Conservation (phyloP, 805 yeast species). For the Kuraishia capsulata region DNA sequence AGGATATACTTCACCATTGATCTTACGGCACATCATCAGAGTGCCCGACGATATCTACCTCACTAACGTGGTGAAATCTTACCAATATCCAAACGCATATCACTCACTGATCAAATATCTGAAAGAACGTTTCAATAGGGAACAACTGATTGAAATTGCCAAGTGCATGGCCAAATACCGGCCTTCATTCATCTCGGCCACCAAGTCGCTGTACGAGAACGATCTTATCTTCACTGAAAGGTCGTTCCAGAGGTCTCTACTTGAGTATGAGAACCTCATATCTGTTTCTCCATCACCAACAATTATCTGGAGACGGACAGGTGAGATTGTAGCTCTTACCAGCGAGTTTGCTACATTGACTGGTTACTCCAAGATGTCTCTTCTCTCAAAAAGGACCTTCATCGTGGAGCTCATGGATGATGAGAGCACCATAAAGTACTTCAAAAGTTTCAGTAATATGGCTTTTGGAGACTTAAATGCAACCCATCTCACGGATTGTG, state of each 20-base stretch:
- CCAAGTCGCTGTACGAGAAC: constrained; percentile 61
- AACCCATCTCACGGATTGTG: constrained; percentile 41
- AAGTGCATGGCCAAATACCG: constrained; percentile 57
- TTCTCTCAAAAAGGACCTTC: constrained; percentile 52
- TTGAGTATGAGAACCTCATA: constrained; percentile 48
- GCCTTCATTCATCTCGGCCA: constrained; percentile 71
- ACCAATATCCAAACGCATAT: constrained; percentile 55
- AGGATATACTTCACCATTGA: constrained; percentile 48
- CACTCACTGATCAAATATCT: constrained; percentile 51
- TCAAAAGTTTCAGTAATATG: constrained; percentile 58
- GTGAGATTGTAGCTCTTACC: constrained; percentile 74
- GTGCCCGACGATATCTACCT: constrained; percentile 39
- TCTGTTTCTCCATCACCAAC: constrained; percentile 68
- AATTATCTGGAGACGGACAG: constrained; percentile 79
- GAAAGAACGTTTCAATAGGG: constrained; percentile 36
- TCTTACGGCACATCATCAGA: constrained; percentile 47
- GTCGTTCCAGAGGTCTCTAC: constrained; percentile 43
- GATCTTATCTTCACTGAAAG: constrained; percentile 58
- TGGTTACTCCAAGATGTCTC: constrained; percentile 49
- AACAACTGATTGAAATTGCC: constrained; percentile 31
- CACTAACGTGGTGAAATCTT: constrained; percentile 32
- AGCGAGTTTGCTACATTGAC: constrained; percentile 66
- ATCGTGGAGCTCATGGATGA: constrained; percentile 82
- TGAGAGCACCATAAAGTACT: constrained; percentile 62
- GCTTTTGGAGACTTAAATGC: constrained; percentile 62